A percentile compares a stretch with the other conserved stretches of the same genome.
Evolutionary conservation across 805 yeast genomes (phyloP).

Genomic region (Ogataea sp.): DNA sequence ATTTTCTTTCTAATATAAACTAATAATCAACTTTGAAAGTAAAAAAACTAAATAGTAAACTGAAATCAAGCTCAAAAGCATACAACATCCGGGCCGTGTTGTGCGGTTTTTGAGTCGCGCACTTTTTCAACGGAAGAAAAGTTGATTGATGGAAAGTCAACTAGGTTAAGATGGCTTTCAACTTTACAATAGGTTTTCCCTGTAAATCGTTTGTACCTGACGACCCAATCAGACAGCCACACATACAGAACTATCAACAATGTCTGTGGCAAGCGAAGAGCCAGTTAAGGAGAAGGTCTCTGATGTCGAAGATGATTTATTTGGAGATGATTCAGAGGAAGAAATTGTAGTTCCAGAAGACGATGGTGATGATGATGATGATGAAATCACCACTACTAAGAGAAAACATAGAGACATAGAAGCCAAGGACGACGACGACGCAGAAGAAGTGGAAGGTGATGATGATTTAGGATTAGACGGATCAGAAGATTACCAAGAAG

Average conservation of each 20-base stretch:
- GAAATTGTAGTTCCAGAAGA: constrained; percentile 7
- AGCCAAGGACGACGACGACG: constrained; percentile 16
- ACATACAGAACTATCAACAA: not conserved
- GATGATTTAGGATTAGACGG: constrained; percentile 11
- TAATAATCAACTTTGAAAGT: too few species aligned
- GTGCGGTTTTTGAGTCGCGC: too few species aligned
- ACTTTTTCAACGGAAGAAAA: too few species aligned
- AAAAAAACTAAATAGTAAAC: too few species aligned
- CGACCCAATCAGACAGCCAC: too few species aligned
- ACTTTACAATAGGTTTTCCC: too few species aligned
- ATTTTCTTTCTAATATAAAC: too few species aligned
- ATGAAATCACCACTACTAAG: constrained; percentile 32
- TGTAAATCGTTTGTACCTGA: too few species aligned
- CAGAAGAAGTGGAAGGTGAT: constrained; percentile 14
- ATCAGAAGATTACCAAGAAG: constrained; percentile 29
- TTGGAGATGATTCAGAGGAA: constrained; percentile 4
- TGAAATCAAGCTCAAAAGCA: too few species aligned
- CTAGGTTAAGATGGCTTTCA: too few species aligned
- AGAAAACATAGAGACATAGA: constrained; percentile 18
- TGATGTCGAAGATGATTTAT: constrained; percentile 3
- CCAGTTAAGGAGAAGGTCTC: not conserved
- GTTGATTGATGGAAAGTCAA: too few species aligned
- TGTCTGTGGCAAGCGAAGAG: not conserved
- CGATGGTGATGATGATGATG: constrained; percentile 14
- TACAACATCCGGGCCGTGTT: too few species aligned